Evolutionary conservation across 495 filamentous ascomycete species (phyloP), one percentile per base, ranked within the genome.

Genomic region (Tuber aestivum): DNA sequence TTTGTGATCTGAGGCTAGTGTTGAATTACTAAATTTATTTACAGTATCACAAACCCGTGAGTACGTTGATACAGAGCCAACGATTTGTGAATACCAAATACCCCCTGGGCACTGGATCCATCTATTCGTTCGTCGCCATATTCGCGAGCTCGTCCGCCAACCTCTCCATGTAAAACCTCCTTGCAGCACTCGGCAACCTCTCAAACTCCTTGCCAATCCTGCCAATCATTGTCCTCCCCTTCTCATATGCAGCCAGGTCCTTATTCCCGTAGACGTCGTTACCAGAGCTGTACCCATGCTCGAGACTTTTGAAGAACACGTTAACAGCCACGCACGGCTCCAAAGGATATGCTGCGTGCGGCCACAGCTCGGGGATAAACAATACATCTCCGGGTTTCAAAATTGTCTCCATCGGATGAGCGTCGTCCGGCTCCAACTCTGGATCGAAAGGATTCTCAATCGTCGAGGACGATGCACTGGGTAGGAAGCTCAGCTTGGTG

Each of bases 201-300:
- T 89, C 86, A 81, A 97, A 95, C 14, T 87, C 86, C 78, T 89
- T 90, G 1, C 84, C 83, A 41, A 97, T 91, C 76, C 87, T 90
- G 32, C 88, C 87, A 20, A 96, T 82, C 78, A 94, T 92, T 71
- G 87, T 86, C 42, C 95, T 87, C 2, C 91, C 92, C 79, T 91
- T 93, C 83, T 95, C 92, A 80, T 95, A 97, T 16, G 91, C 91
- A 61, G 91, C 89, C 56, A 97, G 81, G 84, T 97, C 95, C 18
- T 93, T 87, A 83, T 95, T 97, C 9, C 92, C 94, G 82, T 97
- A 97, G 3, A 97, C 91, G 84, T 97, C 94, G 78, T 88, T 87
- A 16, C 94, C 93, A 38, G 88, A 78, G 10, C 93, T 89, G 84
- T 97, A 97, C 3, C 88, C 89, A 21, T 84, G 85, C 38, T 89